Evolutionary conservation across 2,329 filamentous ascomycete genomes (phyloP), one percentile per base, ranked within the genome.

Genomic region (Pseudogymnoascus sp.): DNA sequence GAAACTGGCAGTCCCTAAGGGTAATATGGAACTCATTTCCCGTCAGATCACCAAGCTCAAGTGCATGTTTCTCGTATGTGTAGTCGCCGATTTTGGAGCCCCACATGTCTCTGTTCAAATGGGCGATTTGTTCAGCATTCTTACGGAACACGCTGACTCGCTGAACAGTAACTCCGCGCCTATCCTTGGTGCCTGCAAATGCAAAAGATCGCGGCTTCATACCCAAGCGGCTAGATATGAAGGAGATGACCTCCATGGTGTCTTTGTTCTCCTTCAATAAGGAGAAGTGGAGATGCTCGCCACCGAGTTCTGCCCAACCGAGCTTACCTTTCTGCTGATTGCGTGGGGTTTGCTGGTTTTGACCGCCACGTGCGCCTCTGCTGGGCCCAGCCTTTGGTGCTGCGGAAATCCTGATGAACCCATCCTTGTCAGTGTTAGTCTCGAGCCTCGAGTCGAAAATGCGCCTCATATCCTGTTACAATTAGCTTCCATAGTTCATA

Each of bases 21-120:
- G 91, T 93, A 70, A 99, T 93, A 66, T 89, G 83, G 73, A 99
- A 99, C 74, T 97, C 90, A 70, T 99, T 99, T 13, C 96, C 95
- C 4, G 80, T 78, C 40, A 97, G 83, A 67, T 96, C 89, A 10
- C 95, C 95, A 0, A 99, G 83, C 68, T 90, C 86, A 15, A 99
- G 82, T 0, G 87, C 84, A 26, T 87, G 78, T 31, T 84, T 81
- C 66, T 85, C 82, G 76, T 96, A 91, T 71, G 88, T 83, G 73
- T 93, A 97, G 73, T 96, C 89, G 2, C 93, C 93, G 23, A 96
- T 80, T 62, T 80, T 79, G 65, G 82, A 85, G 78, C 79, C 86
- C 74, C 76, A 75, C 36, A 79, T 80, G 68, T 87, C 87, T 62
- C 77, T 74, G 69, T 89, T 89, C 64, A 96, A 76, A 42, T 79